These are phyloP conservation scores for Vaccinium darrowii DNA, from an alignment of 148 eudicot species.

Conservation along the genomic window DNA sequence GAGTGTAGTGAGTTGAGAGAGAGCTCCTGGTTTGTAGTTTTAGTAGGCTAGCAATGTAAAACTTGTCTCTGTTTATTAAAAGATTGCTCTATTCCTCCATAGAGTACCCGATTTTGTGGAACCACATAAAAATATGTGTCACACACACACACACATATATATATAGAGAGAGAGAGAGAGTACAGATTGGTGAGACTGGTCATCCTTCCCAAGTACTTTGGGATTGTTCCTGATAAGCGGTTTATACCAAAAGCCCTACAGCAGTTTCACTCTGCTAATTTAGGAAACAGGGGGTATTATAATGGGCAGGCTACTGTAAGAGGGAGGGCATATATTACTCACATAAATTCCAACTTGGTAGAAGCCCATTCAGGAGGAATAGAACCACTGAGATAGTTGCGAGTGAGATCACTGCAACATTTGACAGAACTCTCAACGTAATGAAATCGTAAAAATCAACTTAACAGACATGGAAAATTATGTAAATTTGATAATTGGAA, in stretches of 20 bases:
- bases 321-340: constrained; percentile 12
- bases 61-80: too few species aligned
- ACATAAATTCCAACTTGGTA: constrained; percentile 28
- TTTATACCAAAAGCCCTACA: constrained; percentile 41
- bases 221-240: constrained; percentile 57
- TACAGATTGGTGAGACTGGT: constrained; percentile 41
- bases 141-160: too few species aligned
- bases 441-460: background rate
- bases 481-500: background rate
- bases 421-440: background rate
- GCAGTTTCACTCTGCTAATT: background rate
- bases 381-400: constrained; percentile 45
- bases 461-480: background rate
- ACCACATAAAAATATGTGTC: too few species aligned
- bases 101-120: too few species aligned
- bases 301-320: background rate
- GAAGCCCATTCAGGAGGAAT: constrained; percentile 53
- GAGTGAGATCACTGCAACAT: constrained; percentile 36
- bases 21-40: too few species aligned
- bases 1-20: too few species aligned
- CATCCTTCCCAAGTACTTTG: constrained; percentile 46
- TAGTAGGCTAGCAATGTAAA: too few species aligned
- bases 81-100: too few species aligned
- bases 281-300: too few species aligned
- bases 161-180: constrained; percentile 6